Evolutionary conservation across 1,139 yeast genomes (phyloP), one percentile per base, ranked within the genome.

Genomic region (Yamadazyma sp.): DNA sequence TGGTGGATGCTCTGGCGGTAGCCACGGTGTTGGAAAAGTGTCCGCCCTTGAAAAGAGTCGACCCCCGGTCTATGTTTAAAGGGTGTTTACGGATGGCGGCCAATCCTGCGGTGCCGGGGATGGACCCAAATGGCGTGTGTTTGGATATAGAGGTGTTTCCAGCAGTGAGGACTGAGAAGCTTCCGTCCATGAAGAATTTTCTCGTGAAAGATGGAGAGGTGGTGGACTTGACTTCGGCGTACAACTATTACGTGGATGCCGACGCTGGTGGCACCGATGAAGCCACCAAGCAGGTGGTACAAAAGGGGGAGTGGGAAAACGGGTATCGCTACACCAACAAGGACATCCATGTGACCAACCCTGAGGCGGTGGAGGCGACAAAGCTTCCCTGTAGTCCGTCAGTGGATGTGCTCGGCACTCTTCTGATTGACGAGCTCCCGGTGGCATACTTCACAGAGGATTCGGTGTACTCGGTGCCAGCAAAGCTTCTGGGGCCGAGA

Each of bases 251-350:
- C 5, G 51, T 43, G 2, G 55, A 49, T 25, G 48, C 47, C 17
- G 51, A 50, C n/a, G 50, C 49, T 4, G 56, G 50, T 31, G 48
- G 45, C 17, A 47, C 56, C 3, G 55, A 52, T 9, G 58, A 51
- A 9, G 48, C 20, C 53, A 57, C 15, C 28, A 55, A 55, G 25
- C 63, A 59, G 35, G 51, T 50, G 27, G 34, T 28, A 3, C 36
- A 34, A n/a, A 48, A 48, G 30, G 45, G 49, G 7, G 61, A 61
- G n/a, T 53, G 61, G 40, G 55, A 54, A 5, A 69, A 67, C 23
- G 95, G 87, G 0, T 87, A 79, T 57, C 73, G 77, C 47, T 87
- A 82, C 53, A 92, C 95, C 5, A 66, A 79, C n/a, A 53, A 58
- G 37, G 75, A 71, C 47, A 52, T 70, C 26, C 54, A 66, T n/a